Conservation (phyloP, 164 flowering plant genomes). For the Magnolia changhungtana region DNA sequence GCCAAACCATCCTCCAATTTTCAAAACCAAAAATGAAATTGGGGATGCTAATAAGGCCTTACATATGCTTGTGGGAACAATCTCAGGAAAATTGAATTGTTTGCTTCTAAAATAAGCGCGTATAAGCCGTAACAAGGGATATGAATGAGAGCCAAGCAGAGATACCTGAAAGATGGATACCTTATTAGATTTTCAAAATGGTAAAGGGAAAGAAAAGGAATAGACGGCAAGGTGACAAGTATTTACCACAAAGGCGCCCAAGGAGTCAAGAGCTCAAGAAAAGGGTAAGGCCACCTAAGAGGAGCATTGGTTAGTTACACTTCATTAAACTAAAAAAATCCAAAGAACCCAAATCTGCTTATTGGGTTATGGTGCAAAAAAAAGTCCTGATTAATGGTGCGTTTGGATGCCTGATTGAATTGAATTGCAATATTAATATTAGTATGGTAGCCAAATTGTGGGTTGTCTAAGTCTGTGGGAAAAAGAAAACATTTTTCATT, state of each 20-base stretch:
- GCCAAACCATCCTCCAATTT: neutral
- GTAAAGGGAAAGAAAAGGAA: neutral
- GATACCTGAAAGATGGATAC: slow-evolving; percentile 42
- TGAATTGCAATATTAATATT: neutral
- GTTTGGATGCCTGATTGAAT: neutral
- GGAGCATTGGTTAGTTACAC: slow-evolving; percentile 5
- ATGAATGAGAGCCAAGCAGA: slow-evolving; percentile 49
- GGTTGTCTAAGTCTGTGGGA: too few species aligned
- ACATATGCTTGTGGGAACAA: slow-evolving; percentile 45
- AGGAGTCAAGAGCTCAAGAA: slow-evolving; percentile 61
- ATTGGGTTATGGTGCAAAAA: neutral
- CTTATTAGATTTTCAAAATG: neutral
- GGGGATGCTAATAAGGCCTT: slow-evolving; percentile 21
- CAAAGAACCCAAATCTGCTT: neutral
- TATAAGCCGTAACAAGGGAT: slow-evolving; percentile 55
- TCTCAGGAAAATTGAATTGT: slow-evolving; percentile 36
- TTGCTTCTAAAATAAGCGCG: slow-evolving; percentile 34
- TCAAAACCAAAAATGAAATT: too few species aligned
- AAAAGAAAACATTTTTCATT: too few species aligned
- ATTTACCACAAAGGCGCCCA: slow-evolving; percentile 80
- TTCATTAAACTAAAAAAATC: neutral
- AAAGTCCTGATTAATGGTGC: neutral
- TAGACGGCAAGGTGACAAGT: neutral
- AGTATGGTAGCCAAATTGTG: neutral
- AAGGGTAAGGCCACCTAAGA: slow-evolving; percentile 92